Conservation (phyloP, 106 monocot species). For the Platanthera zijinensis region DNA sequence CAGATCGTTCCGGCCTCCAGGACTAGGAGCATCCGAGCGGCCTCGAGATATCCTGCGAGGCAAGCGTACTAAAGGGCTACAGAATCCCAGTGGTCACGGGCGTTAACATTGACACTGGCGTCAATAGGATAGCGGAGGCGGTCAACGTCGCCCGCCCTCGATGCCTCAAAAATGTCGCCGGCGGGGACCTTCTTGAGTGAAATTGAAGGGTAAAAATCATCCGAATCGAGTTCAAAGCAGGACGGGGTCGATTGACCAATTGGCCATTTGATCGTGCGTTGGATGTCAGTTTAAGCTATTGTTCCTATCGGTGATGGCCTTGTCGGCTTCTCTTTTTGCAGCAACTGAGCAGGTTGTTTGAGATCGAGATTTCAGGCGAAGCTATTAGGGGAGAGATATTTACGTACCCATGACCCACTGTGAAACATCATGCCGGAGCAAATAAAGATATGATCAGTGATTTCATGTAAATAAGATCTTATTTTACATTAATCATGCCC, state of each 20-base stretch:
- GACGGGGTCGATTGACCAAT: slow-evolving; percentile 37
- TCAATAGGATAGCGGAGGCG: slow-evolving; percentile 58
- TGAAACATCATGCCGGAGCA: too few species aligned
- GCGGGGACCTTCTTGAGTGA: slow-evolving; percentile 87
- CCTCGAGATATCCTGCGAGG: slow-evolving; percentile 75
- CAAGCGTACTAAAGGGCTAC: slow-evolving; percentile 91
- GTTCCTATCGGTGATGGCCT: too few species aligned
- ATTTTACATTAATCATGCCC: too few species aligned
- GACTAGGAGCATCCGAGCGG: slow-evolving; percentile 71
- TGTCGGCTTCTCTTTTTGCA: too few species aligned
- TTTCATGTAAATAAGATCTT: too few species aligned
- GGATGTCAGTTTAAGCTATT: neutral
- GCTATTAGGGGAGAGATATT: too few species aligned
- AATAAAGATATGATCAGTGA: too few species aligned
- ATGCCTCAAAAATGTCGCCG: slow-evolving; percentile 85
- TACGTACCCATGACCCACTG: too few species aligned
- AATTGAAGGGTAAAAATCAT: slow-evolving; percentile 45
- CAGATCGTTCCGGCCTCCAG: slow-evolving; percentile 68
- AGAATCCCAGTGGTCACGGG: slow-evolving; percentile 81
- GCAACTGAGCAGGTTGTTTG: too few species aligned
- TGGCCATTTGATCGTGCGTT: neutral
- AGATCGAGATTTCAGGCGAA: too few species aligned
- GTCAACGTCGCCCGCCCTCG: slow-evolving; percentile 78
- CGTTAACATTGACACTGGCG: slow-evolving; percentile 74
- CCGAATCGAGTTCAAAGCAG: slow-evolving; percentile 61